Evolutionary conservation across 371 early-diverging fungal species (phyloP), one percentile per base, ranked within the genome.

Genomic region (Syncephalastrum racemosum): DNA sequence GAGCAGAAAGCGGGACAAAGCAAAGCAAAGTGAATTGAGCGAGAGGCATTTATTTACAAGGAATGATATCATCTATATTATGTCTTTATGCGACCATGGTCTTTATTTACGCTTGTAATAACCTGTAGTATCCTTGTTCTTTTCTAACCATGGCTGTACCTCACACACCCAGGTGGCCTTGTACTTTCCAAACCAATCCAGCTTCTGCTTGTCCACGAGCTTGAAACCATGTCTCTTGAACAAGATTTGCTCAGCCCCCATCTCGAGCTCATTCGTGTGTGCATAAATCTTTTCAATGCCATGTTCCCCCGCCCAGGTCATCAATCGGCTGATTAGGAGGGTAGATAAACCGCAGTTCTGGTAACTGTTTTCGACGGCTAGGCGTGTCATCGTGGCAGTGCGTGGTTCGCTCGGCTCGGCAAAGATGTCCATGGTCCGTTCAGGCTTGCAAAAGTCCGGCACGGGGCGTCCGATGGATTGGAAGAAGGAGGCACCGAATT

Each of bases 281-380:
- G 78, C 78, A 56, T 70, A 68, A 3, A 78, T 64, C 8, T 63
- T 52, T 15, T 72, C 60, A 20, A 78, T 63, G 20, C 58, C 75
- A 23, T 68, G 63, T 27, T 78, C 73, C 18, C 62, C 45, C 5
- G 71, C 68, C 72, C 72, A 74, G 12, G 51, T 50, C 40, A 78
- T 66, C 8, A 71, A 69, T n/a, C 75, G 60, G 41, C 68, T 68
- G 23, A 78, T 58, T 22, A 78, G 39, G 10, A 78, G 56, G 0
- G 73, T 68, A 10, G 78, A 78, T 23, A 78, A 43, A 0, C 78
- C 75, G 50, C 65, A 69, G n/a, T 58, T 60, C 55, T 74, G 78
- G 23, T 67, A 65, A 2, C 68, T 69, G 13, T 63, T 46, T 15
- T 58, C 64, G 23, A 78, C 52, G 23, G 67, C 67, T 60, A 60